phyloP scores from a whole-genome alignment of 169 alveolate species.

The Nephromyces sp. region DNA sequence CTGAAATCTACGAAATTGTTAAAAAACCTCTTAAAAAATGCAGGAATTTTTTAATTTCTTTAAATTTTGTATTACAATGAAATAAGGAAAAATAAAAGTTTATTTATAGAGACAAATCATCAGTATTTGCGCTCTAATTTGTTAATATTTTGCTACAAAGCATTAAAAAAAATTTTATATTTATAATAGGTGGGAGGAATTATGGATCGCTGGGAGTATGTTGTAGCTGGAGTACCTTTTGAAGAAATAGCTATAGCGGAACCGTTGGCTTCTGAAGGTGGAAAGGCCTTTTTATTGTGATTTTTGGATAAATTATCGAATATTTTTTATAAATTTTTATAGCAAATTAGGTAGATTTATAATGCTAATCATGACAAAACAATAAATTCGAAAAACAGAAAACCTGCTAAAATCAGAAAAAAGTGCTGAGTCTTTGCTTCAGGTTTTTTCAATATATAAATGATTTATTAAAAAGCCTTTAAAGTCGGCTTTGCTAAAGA shows the following conservation, averaged over 20 bases:
- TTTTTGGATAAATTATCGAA: neutral
- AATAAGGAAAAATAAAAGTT: neutral
- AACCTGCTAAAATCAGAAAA: too few relatives aligned
- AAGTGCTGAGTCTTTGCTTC: neutral
- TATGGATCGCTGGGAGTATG: constrained; percentile 55
- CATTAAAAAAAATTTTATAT: too few relatives aligned
- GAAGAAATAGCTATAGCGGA: constrained; percentile 57
- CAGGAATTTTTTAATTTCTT: too few relatives aligned
- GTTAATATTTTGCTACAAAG: neutral
- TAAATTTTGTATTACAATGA: neutral
- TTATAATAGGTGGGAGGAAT: constrained; percentile 40
- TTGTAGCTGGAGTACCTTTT: constrained; percentile 62
- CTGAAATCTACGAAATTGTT: too few relatives aligned
- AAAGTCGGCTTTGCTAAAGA: too few relatives aligned
- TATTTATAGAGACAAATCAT: neutral
- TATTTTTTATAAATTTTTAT: neutral
- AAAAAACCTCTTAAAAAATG: too few relatives aligned
- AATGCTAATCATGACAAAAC: too few relatives aligned
- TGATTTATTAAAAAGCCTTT: too few relatives aligned
- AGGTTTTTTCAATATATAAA: neutral
- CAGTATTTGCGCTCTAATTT: too few relatives aligned
- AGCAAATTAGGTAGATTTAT: neutral
- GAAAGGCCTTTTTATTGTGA: constrained; percentile 11
- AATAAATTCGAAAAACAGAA: too few relatives aligned
- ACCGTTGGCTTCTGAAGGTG: constrained; percentile 56